Evolutionary conservation across 2,329 filamentous ascomycete genomes (phyloP).

Genomic region (Byssoonygena ceratinophila): DNA sequence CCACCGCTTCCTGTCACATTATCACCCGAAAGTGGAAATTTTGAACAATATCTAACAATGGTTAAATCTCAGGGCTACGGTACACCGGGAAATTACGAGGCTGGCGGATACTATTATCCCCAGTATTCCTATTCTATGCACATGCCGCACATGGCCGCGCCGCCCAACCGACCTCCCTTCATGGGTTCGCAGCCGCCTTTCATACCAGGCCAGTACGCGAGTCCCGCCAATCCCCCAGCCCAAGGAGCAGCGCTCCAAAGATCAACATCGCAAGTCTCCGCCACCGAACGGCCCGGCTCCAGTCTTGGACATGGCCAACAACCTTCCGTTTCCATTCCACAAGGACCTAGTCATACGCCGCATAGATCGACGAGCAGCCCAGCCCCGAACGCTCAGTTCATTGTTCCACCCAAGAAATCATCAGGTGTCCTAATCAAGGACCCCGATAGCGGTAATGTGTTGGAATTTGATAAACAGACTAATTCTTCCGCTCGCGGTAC

Average conservation of each 20-base stretch:
- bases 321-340: slow-evolving; percentile 35
- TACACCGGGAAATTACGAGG: slow-evolving; percentile 42
- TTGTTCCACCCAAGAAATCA: slow-evolving; percentile 55
- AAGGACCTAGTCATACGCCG: slow-evolving; percentile 35
- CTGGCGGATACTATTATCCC: slow-evolving; percentile 36
- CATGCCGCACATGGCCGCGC: slow-evolving; percentile 25
- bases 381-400: slow-evolving; percentile 51
- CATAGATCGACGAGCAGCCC: slow-evolving; percentile 50
- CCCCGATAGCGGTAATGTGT: slow-evolving; percentile 64
- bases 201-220: slow-evolving; percentile 45
- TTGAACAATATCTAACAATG: slow-evolving; percentile 61
- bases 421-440: slow-evolving; percentile 77
- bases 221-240: slow-evolving; percentile 38
- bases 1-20: slow-evolving; percentile 40
- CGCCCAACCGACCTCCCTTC: slow-evolving; percentile 38
- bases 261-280: slow-evolving; percentile 66
- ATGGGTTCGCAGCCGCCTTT: slow-evolving; percentile 39
- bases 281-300: slow-evolving; percentile 53
- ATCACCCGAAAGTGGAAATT: slow-evolving; percentile 58
- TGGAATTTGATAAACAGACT: slow-evolving; percentile 58
- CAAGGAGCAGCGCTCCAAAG: slow-evolving; percentile 67
- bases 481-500: slow-evolving; percentile 48
- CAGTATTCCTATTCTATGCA: slow-evolving; percentile 27
- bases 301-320: slow-evolving; percentile 50
- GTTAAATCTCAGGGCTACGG: slow-evolving; percentile 53